These are phyloP conservation scores for Pelargonium citronellum DNA, from an alignment of 441 rosid genomes.

Conservation along the genomic window DNA sequence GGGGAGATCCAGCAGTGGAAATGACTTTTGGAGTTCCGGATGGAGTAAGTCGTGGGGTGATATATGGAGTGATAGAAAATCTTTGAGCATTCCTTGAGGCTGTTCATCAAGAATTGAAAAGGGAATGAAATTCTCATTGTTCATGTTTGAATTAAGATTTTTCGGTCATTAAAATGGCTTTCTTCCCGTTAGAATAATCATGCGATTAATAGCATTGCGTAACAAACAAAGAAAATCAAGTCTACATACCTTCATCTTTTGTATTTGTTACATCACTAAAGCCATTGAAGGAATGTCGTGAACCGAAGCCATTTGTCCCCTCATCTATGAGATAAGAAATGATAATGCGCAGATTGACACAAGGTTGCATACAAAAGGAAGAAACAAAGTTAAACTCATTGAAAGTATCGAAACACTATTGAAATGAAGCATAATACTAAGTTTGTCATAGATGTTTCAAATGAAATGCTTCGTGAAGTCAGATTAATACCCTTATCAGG, in stretches of 20 bases:
- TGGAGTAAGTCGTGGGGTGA: constrained; percentile 74
- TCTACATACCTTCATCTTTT: constrained; percentile 46
- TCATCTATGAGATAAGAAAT: constrained; percentile 34
- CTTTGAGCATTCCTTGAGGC: constrained; percentile 46
- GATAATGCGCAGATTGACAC: not conserved
- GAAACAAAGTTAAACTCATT: constrained; percentile 3
- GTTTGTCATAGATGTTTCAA: not conserved
- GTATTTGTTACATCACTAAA: constrained; percentile 31
- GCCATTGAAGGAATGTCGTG: constrained; percentile 34
- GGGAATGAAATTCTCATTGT: no score
- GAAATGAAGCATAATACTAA: constrained; percentile 8
- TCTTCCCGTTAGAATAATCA: not conserved
- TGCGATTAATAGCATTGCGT: not conserved
- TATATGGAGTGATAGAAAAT: constrained; percentile 66
- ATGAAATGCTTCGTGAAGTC: constrained; percentile 5
- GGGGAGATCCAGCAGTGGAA: constrained; percentile 62
- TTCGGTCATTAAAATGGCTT: no score
- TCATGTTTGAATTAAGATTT: no score
- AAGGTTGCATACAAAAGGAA: not conserved
- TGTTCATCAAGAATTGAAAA: constrained; percentile 20
- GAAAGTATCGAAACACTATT: constrained; percentile 4
- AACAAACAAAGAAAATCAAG: not conserved
- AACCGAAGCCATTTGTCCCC: constrained; percentile 33
- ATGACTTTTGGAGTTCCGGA: constrained; percentile 65
- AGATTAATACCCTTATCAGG: constrained; percentile 47